Percentiles rank a stretch among this genome's conserved stretches.
Conservation (phyloP, 1,284 basidiomycete genomes). For the Hemileccinum hortonii region DNA sequence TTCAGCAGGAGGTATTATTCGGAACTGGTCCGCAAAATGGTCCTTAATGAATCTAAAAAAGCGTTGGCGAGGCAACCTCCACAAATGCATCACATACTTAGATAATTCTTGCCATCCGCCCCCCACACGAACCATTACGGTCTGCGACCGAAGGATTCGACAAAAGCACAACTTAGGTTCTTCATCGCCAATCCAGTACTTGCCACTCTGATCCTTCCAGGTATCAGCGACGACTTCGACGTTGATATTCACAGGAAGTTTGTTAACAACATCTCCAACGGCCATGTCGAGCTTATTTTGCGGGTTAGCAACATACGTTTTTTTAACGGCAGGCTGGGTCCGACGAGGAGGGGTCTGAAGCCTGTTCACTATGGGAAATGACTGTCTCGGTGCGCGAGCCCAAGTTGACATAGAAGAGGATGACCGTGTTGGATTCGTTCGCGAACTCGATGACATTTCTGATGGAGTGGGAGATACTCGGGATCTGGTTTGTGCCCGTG, state of each 20-base stretch:
- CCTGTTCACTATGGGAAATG: slow-evolving; percentile 46
- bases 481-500: slow-evolving; percentile 45
- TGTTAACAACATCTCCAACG: slow-evolving; percentile 88
- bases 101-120: slow-evolving; percentile 93
- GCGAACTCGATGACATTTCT: slow-evolving; percentile 46
- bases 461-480: slow-evolving; percentile 60
- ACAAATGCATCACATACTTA: slow-evolving; percentile 53
- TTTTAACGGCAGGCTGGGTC: slow-evolving; percentile 42
- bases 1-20: slow-evolving; percentile 57
- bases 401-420: slow-evolving; percentile 56
- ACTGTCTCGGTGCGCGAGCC: slow-evolving; percentile 65
- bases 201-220: slow-evolving; percentile 89
- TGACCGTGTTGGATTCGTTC: slow-evolving; percentile 42
- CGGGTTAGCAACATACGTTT: slow-evolving; percentile 80
- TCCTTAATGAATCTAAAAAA: slow-evolving; percentile 73
- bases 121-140: slow-evolving; percentile 93
- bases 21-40: slow-evolving; percentile 80
- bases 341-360: slow-evolving; percentile 47
- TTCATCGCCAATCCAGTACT: slow-evolving; percentile 92
- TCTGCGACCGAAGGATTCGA: slow-evolving; percentile 86
- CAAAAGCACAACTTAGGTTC: slow-evolving; percentile 89
- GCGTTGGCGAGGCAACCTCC: slow-evolving; percentile 7
- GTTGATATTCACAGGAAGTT: slow-evolving; percentile 81
- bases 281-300: slow-evolving; percentile 90
- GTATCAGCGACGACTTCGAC: slow-evolving; percentile 79